Conservation (phyloP, 2,329 filamentous ascomycete species). For the Aureobasidium sp. region DNA sequence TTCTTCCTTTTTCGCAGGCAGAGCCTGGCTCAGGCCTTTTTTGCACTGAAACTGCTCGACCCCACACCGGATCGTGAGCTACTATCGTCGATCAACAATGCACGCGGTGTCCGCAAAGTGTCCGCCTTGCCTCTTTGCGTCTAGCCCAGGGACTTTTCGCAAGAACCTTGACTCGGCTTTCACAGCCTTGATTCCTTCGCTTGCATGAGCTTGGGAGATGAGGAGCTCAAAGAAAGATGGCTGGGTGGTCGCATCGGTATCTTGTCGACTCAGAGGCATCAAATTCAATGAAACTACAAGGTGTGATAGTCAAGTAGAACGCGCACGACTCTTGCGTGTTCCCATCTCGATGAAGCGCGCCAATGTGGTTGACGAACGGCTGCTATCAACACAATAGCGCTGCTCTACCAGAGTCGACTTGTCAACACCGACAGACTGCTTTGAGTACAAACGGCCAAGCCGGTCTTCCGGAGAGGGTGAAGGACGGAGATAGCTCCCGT, state of each 20-base stretch:
- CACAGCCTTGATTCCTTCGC: neutral
- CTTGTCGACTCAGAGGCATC: neutral
- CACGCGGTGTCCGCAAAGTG: neutral
- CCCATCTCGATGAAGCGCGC: neutral
- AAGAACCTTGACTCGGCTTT: conserved; percentile 1
- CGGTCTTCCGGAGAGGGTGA: neutral
- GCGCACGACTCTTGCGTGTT: neutral
- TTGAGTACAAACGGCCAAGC: neutral
- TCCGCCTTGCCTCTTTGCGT: neutral
- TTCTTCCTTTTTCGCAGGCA: neutral
- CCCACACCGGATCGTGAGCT: neutral
- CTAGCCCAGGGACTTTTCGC: conserved; percentile 8
- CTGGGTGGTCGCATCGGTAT: neutral
- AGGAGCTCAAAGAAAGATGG: neutral
- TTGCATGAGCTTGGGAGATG: neutral
- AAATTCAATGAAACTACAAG: neutral
- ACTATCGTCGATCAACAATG: neutral
- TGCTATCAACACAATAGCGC: neutral
- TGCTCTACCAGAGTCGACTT: neutral
- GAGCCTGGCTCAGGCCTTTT: neutral
- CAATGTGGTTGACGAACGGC: neutral
- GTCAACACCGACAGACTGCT: neutral
- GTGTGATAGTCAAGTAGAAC: neutral
- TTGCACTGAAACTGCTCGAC: neutral
- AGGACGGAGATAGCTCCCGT: neutral